These are phyloP conservation scores for Casuarina equisetifolia DNA, from an alignment of 306 rosid species.

Conservation along the genomic window DNA sequence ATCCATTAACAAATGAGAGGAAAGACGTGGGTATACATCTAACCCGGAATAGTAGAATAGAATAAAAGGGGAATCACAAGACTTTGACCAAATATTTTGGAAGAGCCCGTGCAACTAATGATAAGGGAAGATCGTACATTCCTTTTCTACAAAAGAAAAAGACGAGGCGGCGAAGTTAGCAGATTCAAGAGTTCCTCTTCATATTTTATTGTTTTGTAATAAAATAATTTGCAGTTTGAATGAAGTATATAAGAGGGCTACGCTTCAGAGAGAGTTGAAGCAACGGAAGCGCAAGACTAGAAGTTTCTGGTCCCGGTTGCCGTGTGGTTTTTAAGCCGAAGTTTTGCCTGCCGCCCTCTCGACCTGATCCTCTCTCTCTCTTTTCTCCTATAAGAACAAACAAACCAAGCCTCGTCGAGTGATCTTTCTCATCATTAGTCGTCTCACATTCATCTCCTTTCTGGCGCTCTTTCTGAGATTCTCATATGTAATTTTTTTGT, in stretches of 20 bases:
- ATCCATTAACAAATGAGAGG: no score
- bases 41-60: not conserved
- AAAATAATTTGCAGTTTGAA: no score
- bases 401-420: not conserved
- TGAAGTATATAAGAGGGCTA: no score
- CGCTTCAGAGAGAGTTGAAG: not conserved
- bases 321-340: not conserved
- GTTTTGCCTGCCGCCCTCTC: not conserved
- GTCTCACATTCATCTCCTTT: not conserved
- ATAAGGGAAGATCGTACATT: no score
- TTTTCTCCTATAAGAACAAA: not conserved
- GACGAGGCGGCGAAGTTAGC: no score
- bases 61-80: not conserved
- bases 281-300: not conserved
- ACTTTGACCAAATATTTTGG: not conserved
- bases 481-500: slow-evolving; percentile 10
- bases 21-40: no score
- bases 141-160: no score
- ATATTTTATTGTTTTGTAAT: no score
- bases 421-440: not conserved
- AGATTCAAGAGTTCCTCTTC: no score
- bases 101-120: not conserved
- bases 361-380: not conserved
- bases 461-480: slow-evolving; percentile 29
- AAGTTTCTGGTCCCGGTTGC: not conserved